Conservation (phyloP, 2,329 filamentous ascomycete species). For the Beauveria australis region DNA sequence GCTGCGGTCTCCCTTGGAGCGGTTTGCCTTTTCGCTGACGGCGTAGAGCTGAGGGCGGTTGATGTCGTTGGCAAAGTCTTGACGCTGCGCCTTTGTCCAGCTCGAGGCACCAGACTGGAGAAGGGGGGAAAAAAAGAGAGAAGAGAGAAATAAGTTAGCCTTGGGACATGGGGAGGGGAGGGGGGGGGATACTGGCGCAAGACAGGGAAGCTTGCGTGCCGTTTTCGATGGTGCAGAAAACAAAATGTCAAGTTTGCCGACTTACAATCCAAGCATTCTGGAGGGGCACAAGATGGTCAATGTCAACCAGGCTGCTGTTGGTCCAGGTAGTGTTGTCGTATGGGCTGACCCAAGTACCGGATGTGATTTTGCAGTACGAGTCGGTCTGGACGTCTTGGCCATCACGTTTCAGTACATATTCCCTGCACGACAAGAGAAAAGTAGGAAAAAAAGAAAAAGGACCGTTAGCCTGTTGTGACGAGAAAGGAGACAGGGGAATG, state of each 20-base stretch:
- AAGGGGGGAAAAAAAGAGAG: too few relatives aligned
- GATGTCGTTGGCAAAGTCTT: constrained; percentile 70
- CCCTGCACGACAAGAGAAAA: constrained; percentile 26
- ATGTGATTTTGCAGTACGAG: constrained; percentile 52
- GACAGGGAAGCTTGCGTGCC: background rate
- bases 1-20: constrained; percentile 61
- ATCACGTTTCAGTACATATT: constrained; percentile 67
- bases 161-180: too few relatives aligned
- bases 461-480: background rate
- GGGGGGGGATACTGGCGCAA: background rate
- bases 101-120: constrained; percentile 56
- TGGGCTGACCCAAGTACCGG: constrained; percentile 61
- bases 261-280: constrained; percentile 70
- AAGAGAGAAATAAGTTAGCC: background rate
- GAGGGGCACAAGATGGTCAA: constrained; percentile 76
- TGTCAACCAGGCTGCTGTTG: constrained; percentile 61
- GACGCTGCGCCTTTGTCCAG: constrained; percentile 62
- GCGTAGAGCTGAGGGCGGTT: constrained; percentile 68
- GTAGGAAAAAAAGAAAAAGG: background rate
- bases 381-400: constrained; percentile 54
- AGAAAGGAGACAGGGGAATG: background rate
- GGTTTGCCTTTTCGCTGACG: constrained; percentile 71
- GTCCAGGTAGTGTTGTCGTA: constrained; percentile 70
- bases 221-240: background rate
- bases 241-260: constrained; percentile 7